A percentile compares a stretch with the other conserved stretches of the same genome.
These are phyloP conservation scores for Macaranga tanarius DNA, from an alignment of 441 rosid genomes.

Conservation along the genomic window DNA sequence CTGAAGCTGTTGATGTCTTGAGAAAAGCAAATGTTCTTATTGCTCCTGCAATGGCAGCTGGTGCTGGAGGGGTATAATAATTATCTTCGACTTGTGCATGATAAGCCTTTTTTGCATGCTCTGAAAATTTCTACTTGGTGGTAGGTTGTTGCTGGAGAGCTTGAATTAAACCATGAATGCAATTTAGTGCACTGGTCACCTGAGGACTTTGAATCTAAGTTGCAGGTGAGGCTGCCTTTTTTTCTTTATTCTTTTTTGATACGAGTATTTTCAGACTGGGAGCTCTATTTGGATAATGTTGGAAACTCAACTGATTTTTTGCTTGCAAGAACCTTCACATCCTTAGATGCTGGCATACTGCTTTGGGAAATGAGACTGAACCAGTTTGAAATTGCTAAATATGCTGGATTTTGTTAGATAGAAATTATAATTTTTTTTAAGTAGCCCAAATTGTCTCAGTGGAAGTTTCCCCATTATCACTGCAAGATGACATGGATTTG, in stretches of 20 bases:
- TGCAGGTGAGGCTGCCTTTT: conserved; percentile 59
- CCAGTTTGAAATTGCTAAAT: conserved; percentile 7
- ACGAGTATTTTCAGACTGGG: background rate
- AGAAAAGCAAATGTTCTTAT: conserved; percentile 85
- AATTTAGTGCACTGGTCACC: conserved; percentile 95
- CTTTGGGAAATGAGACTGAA: background rate
- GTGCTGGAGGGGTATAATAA: conserved; percentile 92
- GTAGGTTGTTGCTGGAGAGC: conserved; percentile 99
- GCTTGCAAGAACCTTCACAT: background rate
- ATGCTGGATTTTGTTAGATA: background rate
- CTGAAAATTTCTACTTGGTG: conserved; percentile 8
- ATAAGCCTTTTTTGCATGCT: background rate
- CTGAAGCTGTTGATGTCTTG: conserved; percentile 89
- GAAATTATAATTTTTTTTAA: background rate
- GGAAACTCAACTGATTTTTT: background rate
- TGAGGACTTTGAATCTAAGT: conserved; percentile 92
- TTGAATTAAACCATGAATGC: conserved; percentile 87
- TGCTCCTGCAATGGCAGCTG: conserved; percentile 98
- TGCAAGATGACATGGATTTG: background rate
- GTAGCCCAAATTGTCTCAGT: background rate
- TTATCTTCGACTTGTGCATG: conserved; percentile 13
- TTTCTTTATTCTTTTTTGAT: conserved; percentile 8
- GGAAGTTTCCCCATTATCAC: background rate
- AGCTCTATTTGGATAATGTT: background rate
- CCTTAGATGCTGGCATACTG: background rate